A percentile compares a stretch with the other conserved stretches of the same genome.
Conservation (phyloP, 2,329 filamentous ascomycete species). For the Alternaria panax region DNA sequence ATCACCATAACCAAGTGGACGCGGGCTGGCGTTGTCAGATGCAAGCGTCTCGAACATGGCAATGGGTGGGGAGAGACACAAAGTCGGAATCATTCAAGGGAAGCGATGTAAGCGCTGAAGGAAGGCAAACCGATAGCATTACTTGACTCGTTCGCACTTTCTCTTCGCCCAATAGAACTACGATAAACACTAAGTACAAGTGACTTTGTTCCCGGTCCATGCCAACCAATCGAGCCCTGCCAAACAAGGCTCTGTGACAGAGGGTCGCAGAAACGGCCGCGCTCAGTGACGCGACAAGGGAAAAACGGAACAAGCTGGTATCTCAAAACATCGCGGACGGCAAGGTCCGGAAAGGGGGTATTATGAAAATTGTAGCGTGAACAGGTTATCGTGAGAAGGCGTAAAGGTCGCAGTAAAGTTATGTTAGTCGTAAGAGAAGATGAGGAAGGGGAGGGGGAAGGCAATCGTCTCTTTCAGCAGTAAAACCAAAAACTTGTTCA, state of each 20-base stretch:
- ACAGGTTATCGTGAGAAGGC: conserved; percentile 1
- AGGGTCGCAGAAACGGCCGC: conserved; percentile 19
- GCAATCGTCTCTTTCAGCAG: conserved; percentile 22
- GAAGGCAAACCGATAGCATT: conserved; percentile 18
- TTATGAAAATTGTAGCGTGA: conserved; percentile 16
- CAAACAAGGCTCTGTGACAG: conserved; percentile 13
- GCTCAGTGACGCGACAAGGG: conserved; percentile 1
- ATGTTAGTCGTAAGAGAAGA: conserved; percentile 5
- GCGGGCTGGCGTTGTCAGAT: conserved; percentile 6
- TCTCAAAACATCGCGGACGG: conserved; percentile 14
- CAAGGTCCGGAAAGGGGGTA: conserved; percentile 16
- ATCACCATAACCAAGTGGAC: neutral
- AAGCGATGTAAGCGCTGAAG: conserved; percentile 23
- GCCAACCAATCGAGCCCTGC: conserved; percentile 15
- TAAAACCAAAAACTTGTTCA: conserved; percentile 14
- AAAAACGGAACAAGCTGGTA: conserved; percentile 14
- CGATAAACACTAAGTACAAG: conserved; percentile 11
- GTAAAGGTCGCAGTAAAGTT: conserved; percentile 2
- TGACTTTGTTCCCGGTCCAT: conserved; percentile 7
- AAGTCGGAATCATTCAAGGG: neutral
- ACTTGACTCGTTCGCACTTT: conserved; percentile 9
- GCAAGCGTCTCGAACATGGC: conserved; percentile 4
- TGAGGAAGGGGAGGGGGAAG: conserved; percentile 5
- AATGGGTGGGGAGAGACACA: neutral
- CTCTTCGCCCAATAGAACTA: conserved; percentile 17